Percentiles rank a stretch among this genome's conserved stretches.
phyloP scores from a whole-genome alignment of 1,139 yeast species.

The Tardiomyces digboiensis region DNA sequence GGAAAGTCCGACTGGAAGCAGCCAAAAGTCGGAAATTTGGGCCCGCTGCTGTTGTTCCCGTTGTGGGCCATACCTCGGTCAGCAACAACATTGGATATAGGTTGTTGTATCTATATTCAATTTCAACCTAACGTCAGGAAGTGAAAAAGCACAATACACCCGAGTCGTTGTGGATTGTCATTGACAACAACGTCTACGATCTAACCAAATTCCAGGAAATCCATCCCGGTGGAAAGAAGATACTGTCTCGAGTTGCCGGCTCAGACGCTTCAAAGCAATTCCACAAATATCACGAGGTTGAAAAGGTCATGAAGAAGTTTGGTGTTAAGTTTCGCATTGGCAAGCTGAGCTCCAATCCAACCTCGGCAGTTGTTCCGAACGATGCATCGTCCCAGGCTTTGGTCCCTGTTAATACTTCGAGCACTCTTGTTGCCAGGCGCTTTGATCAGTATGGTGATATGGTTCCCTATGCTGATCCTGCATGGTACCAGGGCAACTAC shows the following conservation, averaged over 20 bases:
- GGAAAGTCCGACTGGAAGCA: no score
- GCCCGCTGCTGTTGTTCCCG: no score
- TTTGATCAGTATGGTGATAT: slow-evolving; percentile 25
- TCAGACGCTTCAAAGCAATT: slow-evolving; percentile 84
- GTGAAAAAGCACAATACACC: slow-evolving; percentile 69
- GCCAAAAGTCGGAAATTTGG: no score
- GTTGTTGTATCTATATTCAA: no score
- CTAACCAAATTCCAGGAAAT: slow-evolving; percentile 76
- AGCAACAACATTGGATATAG: no score
- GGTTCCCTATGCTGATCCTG: slow-evolving; percentile 34
- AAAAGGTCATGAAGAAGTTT: slow-evolving; percentile 29
- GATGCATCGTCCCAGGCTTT: neutral
- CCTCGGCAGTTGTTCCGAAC: slow-evolving; percentile 6
- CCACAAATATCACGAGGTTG: slow-evolving; percentile 36
- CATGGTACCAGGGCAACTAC: slow-evolving; percentile 33
- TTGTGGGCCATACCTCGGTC: no score
- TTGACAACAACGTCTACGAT: slow-evolving; percentile 82
- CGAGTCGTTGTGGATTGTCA: slow-evolving; percentile 80
- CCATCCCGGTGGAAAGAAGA: slow-evolving; percentile 86
- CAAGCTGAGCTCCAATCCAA: slow-evolving; percentile 14
- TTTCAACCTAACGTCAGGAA: slow-evolving; percentile 35
- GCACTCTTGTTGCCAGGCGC: neutral
- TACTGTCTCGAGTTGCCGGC: slow-evolving; percentile 74
- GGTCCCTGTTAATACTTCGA: neutral
- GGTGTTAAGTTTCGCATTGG: slow-evolving; percentile 32